Conservation (phyloP, 1,139 yeast genomes). For the Petasospora rhodanensis region DNA sequence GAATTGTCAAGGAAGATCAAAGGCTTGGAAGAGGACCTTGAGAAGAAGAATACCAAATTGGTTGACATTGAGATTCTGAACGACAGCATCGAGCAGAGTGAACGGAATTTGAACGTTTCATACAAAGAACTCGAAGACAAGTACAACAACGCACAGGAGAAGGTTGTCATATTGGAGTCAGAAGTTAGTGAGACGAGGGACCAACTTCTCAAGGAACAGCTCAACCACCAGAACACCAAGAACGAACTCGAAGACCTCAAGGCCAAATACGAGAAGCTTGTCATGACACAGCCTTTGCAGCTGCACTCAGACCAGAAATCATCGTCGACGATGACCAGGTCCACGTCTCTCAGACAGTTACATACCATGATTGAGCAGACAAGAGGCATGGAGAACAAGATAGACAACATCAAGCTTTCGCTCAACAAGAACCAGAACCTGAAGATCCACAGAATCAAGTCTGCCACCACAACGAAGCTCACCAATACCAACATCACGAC, state of each 20-base stretch:
- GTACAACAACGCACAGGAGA: conserved; percentile 21
- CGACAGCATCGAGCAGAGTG: conserved; percentile 28
- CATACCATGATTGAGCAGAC: conserved; percentile 27
- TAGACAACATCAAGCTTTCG: conserved; percentile 24
- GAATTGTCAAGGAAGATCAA: conserved; percentile 16
- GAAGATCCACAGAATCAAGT: conserved; percentile 10
- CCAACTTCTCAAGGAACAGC: conserved; percentile 20
- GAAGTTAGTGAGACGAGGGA: conserved; percentile 23
- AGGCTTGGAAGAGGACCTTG: conserved; percentile 19
- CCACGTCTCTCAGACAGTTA: conserved; percentile 26
- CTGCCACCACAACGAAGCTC: conserved; percentile 14
- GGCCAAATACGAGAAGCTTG: conserved; percentile 10
- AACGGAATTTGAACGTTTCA: conserved; percentile 21
- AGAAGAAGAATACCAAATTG: conserved; percentile 20
- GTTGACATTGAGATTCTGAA: conserved; percentile 28
- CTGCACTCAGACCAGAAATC: background rate
- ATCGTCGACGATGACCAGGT: conserved; percentile 18
- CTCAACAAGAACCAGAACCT: conserved; percentile 15
- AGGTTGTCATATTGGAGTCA: conserved; percentile 22
- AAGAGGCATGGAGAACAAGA: conserved; percentile 25
- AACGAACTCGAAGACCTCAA: conserved; percentile 21
- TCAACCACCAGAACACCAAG: conserved; percentile 24
- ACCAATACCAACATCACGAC: conserved; percentile 10
- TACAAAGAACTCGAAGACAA: conserved; percentile 23
- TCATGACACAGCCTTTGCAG: conserved; percentile 3